Base-by-base conservation (phyloP, 2,329 filamentous ascomycete genomes). In the Penicillium sp. region DNA sequence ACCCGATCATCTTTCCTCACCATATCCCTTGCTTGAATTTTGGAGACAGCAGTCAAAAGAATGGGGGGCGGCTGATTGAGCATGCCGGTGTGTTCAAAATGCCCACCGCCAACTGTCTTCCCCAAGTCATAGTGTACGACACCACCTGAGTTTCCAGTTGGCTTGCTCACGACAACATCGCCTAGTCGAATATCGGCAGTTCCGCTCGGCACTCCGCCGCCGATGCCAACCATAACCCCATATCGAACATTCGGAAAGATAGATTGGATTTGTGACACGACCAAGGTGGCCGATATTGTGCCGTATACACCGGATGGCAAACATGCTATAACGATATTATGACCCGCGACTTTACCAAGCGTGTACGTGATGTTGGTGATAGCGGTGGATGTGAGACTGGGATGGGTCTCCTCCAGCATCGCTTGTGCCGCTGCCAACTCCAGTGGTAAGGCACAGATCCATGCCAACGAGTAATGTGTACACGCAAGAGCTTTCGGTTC, bases 251-350 rank as follows among this genome's bases (percentile, higher is more conserved):
- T 59, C 4, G 64, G 51, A 47, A 69, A 71, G 16, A 16, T 43
- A 10, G 19, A 14, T 14, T n/a, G 25, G n/a, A 51, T 37, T 14
- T 51, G n/a, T 2, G 27, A 14, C 3, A 23, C 37, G 6, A 56
- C 31, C 3, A 14, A 35, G 14, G 53, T 23, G 3, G 49, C 42
- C 3, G 62, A 62, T 9, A 29, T 58, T 27, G 55, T 67, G 19
- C 63, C 66, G 50, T 61, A 58, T 13, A 54, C 53, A 7, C 65
- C 62, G 3, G 43, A 57, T 48, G 54, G 59, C 26, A 65, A 57
- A 52, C 53, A 67, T 7, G 62, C 64, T n/a, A 71, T 54, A 19
- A 68, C 64, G 35, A 70, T 57, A 53, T 70, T 71, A 46, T 70
- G 62, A 8, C 42, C 45, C 11, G 59, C 49, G n/a, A 71, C 60